Conservation (phyloP, 164 flowering plant genomes). For the Cinnamomum chago region DNA sequence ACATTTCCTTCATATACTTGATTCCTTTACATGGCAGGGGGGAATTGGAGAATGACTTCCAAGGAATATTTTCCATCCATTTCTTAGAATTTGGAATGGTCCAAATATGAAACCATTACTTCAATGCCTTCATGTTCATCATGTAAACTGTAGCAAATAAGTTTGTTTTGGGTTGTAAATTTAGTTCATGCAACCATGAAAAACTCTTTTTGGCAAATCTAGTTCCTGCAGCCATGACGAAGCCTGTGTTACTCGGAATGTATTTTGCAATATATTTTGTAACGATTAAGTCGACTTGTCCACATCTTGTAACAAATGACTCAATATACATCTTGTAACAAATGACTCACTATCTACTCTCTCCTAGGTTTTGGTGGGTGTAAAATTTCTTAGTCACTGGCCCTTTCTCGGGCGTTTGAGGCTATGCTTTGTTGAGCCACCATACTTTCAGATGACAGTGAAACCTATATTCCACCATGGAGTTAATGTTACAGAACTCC, state of each 20-base stretch:
- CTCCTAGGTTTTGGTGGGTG: conserved; percentile 75
- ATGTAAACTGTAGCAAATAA: too few relatives aligned
- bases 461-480: conserved; percentile 87
- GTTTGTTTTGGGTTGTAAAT: not conserved
- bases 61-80: not conserved
- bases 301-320: not conserved
- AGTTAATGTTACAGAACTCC: conserved; percentile 89
- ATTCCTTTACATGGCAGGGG: not conserved
- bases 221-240: not conserved
- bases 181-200: not conserved
- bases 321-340: not conserved
- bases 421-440: conserved; percentile 92
- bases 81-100: not conserved
- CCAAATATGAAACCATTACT: not conserved
- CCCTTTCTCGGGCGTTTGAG: conserved; percentile 85
- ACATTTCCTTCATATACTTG: not conserved
- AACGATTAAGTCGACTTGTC: not conserved
- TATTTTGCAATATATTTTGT: not conserved
- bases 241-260: not conserved
- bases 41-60: not conserved
- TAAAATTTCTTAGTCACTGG: conserved; percentile 77
- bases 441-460: conserved; percentile 95
- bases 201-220: not conserved
- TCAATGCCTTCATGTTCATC: not conserved
- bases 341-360: not conserved